phyloP scores from a whole-genome alignment of 371 early-diverging fungal species.

The Lichtheimia hyalospora region DNA sequence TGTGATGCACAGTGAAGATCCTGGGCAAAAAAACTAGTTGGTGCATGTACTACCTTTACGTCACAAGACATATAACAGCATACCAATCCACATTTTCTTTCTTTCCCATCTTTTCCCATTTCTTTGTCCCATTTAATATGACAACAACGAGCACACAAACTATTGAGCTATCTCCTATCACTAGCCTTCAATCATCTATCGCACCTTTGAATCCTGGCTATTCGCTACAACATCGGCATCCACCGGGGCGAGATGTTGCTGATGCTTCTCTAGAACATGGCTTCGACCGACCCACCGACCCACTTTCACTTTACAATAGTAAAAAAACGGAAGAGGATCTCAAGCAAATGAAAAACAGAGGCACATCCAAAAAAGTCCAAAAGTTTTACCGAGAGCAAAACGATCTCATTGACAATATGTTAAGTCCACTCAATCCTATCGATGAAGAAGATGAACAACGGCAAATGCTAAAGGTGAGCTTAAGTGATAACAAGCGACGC shows the following conservation, averaged over 20 bases:
- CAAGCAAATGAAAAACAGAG: constrained; percentile 7
- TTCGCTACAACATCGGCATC: constrained; percentile 6
- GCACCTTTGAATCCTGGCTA: background rate
- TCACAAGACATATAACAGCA: background rate
- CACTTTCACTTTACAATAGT: constrained; percentile 18
- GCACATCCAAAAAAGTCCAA: constrained; percentile 34
- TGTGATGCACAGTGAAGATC: too few relatives aligned
- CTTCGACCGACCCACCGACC: constrained; percentile 12
- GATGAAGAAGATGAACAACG: constrained; percentile 40
- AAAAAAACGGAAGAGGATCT: constrained; percentile 31
- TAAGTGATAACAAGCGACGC: background rate
- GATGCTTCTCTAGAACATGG: constrained; percentile 9
- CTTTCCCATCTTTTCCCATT: background rate
- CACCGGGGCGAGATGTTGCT: background rate
- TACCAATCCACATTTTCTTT: too few relatives aligned
- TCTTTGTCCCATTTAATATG: constrained; percentile 8
- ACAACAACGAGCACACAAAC: constrained; percentile 11
- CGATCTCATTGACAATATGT: constrained; percentile 74
- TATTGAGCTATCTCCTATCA: constrained; percentile 1
- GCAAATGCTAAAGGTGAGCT: constrained; percentile 53
- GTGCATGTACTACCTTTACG: background rate
- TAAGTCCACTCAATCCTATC: constrained; percentile 50
- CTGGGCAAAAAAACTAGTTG: too few relatives aligned
- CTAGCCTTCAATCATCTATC: background rate
- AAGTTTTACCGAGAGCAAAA: constrained; percentile 84